Evolutionary conservation across 495 filamentous ascomycete species (phyloP).

Genomic region (Neurospora sp.): DNA sequence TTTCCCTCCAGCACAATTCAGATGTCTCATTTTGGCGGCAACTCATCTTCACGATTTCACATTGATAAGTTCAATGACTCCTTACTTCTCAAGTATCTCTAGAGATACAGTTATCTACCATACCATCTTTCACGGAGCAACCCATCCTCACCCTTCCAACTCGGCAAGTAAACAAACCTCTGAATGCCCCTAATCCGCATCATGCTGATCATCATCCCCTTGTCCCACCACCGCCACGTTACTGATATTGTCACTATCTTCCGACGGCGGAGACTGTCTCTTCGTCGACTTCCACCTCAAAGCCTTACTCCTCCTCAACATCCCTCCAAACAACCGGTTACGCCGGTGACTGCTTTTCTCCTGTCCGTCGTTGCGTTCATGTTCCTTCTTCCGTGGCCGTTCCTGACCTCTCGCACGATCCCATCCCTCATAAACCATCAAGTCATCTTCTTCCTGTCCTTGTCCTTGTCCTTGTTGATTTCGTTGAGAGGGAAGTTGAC

Average conservation of each 20-base stretch:
- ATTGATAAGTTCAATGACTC: not conserved
- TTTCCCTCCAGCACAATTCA: not conserved
- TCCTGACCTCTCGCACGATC: not conserved
- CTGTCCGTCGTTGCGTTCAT: not conserved
- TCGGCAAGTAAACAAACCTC: constrained; percentile 5
- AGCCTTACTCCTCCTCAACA: not conserved
- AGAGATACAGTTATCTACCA: not conserved
- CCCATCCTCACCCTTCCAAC: not conserved
- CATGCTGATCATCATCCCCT: constrained; percentile 22
- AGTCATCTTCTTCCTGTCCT: not conserved
- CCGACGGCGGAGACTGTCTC: not conserved
- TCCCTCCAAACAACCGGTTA: not conserved
- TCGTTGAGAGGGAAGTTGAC: not conserved
- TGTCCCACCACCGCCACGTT: not conserved
- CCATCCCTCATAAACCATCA: not conserved
- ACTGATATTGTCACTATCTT: not conserved
- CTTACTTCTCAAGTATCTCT: not conserved
- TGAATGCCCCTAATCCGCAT: not conserved
- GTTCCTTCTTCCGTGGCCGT: not conserved
- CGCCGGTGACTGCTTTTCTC: not conserved
- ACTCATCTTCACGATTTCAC: not conserved
- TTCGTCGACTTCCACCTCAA: not conserved
- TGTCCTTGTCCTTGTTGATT: not conserved
- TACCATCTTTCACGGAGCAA: not conserved
- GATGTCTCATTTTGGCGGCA: not conserved